A percentile compares a stretch with the other conserved stretches of the same genome.
Evolutionary conservation across 2,329 filamentous ascomycete species (phyloP).

Genomic region (Macrophomina phaseolina): DNA sequence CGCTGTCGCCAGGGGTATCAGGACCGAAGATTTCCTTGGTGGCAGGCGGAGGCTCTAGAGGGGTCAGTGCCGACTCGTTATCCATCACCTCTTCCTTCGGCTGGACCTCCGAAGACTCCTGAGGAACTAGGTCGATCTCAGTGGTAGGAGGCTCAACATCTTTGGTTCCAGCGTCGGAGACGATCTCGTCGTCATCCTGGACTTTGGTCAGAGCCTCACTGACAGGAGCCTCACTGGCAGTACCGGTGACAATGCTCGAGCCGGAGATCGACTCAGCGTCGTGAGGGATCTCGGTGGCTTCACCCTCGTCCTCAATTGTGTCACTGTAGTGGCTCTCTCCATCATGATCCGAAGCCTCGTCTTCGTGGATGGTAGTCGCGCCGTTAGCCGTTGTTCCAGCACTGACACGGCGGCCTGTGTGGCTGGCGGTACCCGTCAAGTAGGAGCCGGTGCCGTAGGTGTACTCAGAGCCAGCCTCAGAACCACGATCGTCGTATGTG

Average conservation of each 20-base stretch:
- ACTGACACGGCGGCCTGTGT: constrained; percentile 52
- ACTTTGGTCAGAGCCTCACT: not conserved
- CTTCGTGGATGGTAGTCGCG: constrained; percentile 4
- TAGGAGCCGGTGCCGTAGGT: constrained; percentile 56
- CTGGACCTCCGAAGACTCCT: constrained; percentile 1
- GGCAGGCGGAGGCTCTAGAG: constrained; percentile 28
- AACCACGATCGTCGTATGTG: constrained; percentile 51
- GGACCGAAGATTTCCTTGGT: constrained; percentile 9
- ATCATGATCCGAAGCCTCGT: constrained; percentile 32
- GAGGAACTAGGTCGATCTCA: constrained; percentile 8
- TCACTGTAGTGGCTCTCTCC: constrained; percentile 31
- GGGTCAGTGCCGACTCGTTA: constrained; percentile 36
- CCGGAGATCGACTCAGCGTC: constrained; percentile 19
- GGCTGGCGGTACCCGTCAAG: constrained; percentile 55
- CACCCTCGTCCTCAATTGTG: constrained; percentile 29
- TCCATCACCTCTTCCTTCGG: constrained; percentile 32
- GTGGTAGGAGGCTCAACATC: constrained; percentile 19
- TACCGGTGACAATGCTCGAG: constrained; percentile 4
- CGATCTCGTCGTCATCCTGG: not conserved
- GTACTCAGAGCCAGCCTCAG: constrained; percentile 48
- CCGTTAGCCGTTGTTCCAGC: constrained; percentile 38
- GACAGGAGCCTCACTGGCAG: not conserved
- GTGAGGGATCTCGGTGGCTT: constrained; percentile 28
- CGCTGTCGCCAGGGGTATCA: constrained; percentile 40
- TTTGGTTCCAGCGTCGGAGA: constrained; percentile 13